phyloP scores from a whole-genome alignment of 176 grass and related monocot genomes.

The Pontederia crassipes region DNA sequence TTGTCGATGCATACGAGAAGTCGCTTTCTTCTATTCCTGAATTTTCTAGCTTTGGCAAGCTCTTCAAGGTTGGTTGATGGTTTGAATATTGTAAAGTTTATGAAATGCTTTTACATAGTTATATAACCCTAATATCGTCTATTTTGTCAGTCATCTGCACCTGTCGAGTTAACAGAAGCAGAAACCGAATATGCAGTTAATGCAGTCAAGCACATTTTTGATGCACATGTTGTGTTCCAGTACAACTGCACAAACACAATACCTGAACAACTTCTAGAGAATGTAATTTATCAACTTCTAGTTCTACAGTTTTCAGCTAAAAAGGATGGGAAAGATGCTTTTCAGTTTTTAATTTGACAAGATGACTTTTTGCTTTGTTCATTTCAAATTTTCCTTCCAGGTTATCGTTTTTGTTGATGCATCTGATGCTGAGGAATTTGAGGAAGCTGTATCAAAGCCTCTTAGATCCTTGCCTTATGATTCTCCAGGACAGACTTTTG shows the following conservation, averaged over 20 bases:
- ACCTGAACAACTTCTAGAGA: constrained; percentile 92
- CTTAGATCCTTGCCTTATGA: constrained; percentile 73
- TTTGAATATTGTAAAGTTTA: neutral
- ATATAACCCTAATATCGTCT: constrained; percentile 8
- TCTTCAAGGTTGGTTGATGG: constrained; percentile 66
- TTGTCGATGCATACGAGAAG: constrained; percentile 78
- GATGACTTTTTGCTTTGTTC: constrained; percentile 12
- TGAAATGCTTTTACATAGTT: neutral
- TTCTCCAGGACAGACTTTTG: constrained; percentile 82
- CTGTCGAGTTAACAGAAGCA: constrained; percentile 92
- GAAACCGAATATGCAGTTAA: constrained; percentile 98
- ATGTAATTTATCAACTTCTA: constrained; percentile 25
- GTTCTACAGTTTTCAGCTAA: neutral
- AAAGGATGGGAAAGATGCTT: too few relatives aligned
- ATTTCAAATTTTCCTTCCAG: constrained; percentile 21
- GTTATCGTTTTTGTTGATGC: constrained; percentile 88
- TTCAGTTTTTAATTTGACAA: neutral
- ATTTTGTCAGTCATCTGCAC: constrained; percentile 66
- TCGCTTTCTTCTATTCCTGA: constrained; percentile 89
- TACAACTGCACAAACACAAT: constrained; percentile 99
- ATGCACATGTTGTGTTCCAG: constrained; percentile 76
- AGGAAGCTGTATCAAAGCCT: constrained; percentile 58
- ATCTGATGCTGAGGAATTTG: constrained; percentile 91
- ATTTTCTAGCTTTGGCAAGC: constrained; percentile 75
- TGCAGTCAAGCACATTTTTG: constrained; percentile 90